Base-by-base conservation (phyloP, 345 rosid genomes). In the Balakata baccata region DNA sequence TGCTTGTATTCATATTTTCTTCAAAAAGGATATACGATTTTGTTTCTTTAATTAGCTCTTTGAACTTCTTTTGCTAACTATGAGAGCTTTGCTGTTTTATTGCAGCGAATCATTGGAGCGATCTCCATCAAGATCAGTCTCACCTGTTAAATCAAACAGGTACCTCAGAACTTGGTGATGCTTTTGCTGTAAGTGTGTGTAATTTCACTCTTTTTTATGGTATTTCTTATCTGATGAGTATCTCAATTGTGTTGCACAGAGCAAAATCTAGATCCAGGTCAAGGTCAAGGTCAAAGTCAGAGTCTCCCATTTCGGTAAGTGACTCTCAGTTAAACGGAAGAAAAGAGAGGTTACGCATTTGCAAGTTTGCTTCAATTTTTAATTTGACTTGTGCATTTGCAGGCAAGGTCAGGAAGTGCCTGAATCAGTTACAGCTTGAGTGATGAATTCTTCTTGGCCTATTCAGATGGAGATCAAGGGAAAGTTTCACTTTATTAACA, bases 111-210 rank as follows among this genome's bases (percentile, higher is more conserved):
- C 98, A 66, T 52, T 73, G 49, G 88, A 84, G 56, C 82, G 86
- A 17, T 81, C 90, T 38, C 75, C 47, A 49, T 85, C 94, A 16
- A 86, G 84, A 68, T 92, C 96, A 25, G 69, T 83, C 12, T 87
- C 95, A 43, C 96, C 91, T 47, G 83, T 84, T 50, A 85, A 85
- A 81, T 78, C 87, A 37, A 47, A 87, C 22, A 89, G 89, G 98
- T 84, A 79, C 59, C 23, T 10, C 39, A 63, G 37, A 10, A 51
- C 38, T 64, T 5, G 20, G 29, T 53, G 18, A 53, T 43, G n/a
- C 62, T 39, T 69, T 67, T 7, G 8, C 13, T 56, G 13, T 20
- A 5, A 51, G 25, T 41, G 16, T 59, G 6, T 7, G 43, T 53
- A 50, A 16, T 4, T 43, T 38, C 4, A 50, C 56, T 50, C 34